A percentile compares a stretch with the other conserved stretches of the same genome.
phyloP scores from a whole-genome alignment of 2,329 filamentous ascomycete species.

The Beauveria caledonica region DNA sequence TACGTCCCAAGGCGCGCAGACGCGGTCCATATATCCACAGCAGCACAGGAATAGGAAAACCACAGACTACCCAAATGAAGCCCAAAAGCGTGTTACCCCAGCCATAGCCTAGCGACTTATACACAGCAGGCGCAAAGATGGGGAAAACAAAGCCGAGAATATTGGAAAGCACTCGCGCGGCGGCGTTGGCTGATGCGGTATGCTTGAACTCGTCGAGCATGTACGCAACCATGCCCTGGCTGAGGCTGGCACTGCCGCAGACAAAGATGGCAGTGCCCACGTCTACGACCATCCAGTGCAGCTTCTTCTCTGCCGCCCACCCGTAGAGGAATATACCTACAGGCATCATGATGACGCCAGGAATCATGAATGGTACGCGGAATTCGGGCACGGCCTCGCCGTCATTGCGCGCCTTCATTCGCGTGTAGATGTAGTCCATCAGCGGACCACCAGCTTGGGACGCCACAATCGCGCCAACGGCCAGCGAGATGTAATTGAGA shows the following conservation, averaged over 20 bases:
- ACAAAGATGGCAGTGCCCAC: slow-evolving; percentile 46
- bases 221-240: slow-evolving; percentile 47
- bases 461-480: slow-evolving; percentile 32
- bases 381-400: slow-evolving; percentile 31
- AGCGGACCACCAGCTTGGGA: slow-evolving; percentile 26
- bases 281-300: slow-evolving; percentile 51
- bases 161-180: slow-evolving; percentile 14
- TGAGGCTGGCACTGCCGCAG: slow-evolving; percentile 42
- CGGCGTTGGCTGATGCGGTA: slow-evolving; percentile 15
- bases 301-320: slow-evolving; percentile 38
- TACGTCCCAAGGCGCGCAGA: background rate
- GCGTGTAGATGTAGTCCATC: slow-evolving; percentile 30
- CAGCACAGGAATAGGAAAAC: background rate
- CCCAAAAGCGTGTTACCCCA: slow-evolving; percentile 9
- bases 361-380: slow-evolving; percentile 43
- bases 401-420: slow-evolving; percentile 9
- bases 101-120: slow-evolving; percentile 15
- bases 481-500: slow-evolving; percentile 43
- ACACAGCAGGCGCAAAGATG: slow-evolving; percentile 16
- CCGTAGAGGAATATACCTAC: slow-evolving; percentile 31
- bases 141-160: slow-evolving; percentile 16
- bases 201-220: slow-evolving; percentile 15
- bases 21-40: background rate
- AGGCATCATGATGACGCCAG: slow-evolving; percentile 36
- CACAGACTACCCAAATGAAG: background rate